Percentiles rank a stretch among this genome's conserved stretches.
Evolutionary conservation across 2,329 filamentous ascomycete genomes (phyloP).

Genomic region (Purpureocillium takamizusanense): DNA sequence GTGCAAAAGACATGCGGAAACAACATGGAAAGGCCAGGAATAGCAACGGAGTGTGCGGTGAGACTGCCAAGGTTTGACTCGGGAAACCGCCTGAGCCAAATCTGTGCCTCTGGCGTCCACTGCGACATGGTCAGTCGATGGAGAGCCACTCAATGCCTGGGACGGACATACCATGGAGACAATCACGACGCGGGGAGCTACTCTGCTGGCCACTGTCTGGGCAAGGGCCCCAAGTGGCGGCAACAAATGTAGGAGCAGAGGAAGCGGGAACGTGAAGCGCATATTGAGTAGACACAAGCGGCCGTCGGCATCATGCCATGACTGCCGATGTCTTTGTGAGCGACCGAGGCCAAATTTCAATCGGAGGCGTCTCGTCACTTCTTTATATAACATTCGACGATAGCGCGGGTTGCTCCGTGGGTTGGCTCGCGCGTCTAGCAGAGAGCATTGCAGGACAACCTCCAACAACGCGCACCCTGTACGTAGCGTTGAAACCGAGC

Average conservation of each 20-base stretch:
- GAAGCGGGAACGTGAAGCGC: neutral
- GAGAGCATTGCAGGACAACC: too few relatives aligned
- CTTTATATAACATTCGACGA: too few relatives aligned
- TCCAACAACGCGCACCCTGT: too few relatives aligned
- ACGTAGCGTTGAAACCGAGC: too few relatives aligned
- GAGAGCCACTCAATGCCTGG: neutral
- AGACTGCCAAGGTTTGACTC: slow-evolving; percentile 41
- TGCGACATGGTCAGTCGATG: slow-evolving; percentile 17
- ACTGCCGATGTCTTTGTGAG: too few relatives aligned
- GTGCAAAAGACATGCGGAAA: slow-evolving; percentile 60
- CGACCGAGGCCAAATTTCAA: too few relatives aligned
- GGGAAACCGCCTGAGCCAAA: slow-evolving; percentile 49
- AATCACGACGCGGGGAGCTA: slow-evolving; percentile 48
- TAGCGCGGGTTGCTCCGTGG: too few relatives aligned
- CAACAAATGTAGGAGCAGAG: neutral
- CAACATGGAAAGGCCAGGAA: slow-evolving; percentile 55
- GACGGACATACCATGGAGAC: slow-evolving; percentile 1
- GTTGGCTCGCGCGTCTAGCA: too few relatives aligned
- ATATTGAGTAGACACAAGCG: too few relatives aligned
- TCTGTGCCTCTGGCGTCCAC: slow-evolving; percentile 53
- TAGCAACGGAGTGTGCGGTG: slow-evolving; percentile 44
- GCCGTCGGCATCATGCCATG: too few relatives aligned
- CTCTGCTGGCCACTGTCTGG: slow-evolving; percentile 4
- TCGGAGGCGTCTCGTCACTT: too few relatives aligned
- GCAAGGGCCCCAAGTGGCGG: too few relatives aligned